Base-by-base conservation (phyloP, 2,329 filamentous ascomycete species). In the Alternaria brassicicola region DNA sequence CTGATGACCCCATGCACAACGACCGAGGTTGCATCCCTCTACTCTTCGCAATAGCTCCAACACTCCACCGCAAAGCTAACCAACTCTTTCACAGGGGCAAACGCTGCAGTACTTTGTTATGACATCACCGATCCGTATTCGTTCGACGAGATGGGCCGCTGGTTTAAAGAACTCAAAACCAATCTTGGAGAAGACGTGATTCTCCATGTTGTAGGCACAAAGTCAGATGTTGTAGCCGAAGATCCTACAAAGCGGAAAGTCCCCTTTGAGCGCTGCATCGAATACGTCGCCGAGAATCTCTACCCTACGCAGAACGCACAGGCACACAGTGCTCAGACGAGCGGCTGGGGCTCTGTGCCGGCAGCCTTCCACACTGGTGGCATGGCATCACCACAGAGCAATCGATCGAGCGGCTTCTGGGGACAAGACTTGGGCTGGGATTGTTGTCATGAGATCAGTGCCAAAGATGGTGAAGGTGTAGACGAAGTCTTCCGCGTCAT, bases 401-500 rank as follows among this genome's bases (percentile, higher is more conserved):
- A 83, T 65, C 75, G 80, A 30, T 90, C 86, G 70, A 90, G 86
- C 35, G 89, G 90, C 2, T 92, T 93, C 78, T 97, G 93, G 93
- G 92, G 89, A 21, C 91, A 95, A 76, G 93, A 97, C 73, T 88
- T 93, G 6, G 93, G 93, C 51, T 98, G 94, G 93, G 93, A 97
- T 72, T 96, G 93, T 63, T 98, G 94, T 76, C 95, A 98, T 78
- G 95, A 99, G 80, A 94, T 99, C 73, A 93, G 89, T 67, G 93
- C 94, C 46, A 94, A 96, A 82, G 93, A 89, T 71, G 93, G 93
- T 55, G 93, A 97, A 81, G 94, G 94, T 17, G 93, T 99, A 17
- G 95, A 98, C 69, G 95, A 98, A 78, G 93, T 99, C 0, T 98
- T 98, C 70, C 86, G 94, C 2, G 92, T 96, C 25, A 90, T 93